A percentile compares a stretch with the other conserved stretches of the same genome.
Evolutionary conservation across 2,329 filamentous ascomycete species (phyloP).

Genomic region (Colletotrichum liaoningense): DNA sequence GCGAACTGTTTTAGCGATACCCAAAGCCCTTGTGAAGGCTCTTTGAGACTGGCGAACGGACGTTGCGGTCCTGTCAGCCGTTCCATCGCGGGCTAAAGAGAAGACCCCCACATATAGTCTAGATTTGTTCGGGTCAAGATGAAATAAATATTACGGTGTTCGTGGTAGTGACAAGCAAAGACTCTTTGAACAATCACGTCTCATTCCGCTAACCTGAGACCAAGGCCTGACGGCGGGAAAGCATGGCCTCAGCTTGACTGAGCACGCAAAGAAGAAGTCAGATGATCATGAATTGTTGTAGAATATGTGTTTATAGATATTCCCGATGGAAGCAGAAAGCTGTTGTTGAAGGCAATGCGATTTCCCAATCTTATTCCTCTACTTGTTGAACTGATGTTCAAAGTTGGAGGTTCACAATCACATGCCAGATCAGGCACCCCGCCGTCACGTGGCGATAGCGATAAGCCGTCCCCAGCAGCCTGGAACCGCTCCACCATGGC

Average conservation of each 20-base stretch:
- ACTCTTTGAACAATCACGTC: not conserved
- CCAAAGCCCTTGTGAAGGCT: not conserved
- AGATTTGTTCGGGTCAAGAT: not conserved
- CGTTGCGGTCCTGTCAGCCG: not conserved
- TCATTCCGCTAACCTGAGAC: not conserved
- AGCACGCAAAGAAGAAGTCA: not conserved
- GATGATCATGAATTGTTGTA: not conserved
- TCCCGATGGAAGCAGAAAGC: not conserved
- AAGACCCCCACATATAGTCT: not conserved
- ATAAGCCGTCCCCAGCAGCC: conserved; percentile 25
- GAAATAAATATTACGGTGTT: not conserved
- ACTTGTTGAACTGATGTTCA: not conserved
- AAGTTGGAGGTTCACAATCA: conserved; percentile 6
- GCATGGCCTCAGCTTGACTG: not conserved
- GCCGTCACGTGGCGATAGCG: conserved; percentile 35
- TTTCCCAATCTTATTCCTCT: not conserved
- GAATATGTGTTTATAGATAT: not conserved
- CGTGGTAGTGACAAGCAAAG: not conserved
- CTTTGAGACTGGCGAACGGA: not conserved
- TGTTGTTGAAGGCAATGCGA: not conserved
- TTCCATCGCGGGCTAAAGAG: not conserved
- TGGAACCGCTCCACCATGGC: conserved; percentile 32
- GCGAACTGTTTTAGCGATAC: conserved; percentile 29
- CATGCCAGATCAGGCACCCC: conserved; percentile 27
- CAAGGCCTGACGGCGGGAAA: not conserved